phyloP scores from a whole-genome alignment of 345 rosid species.

The Aegle marmelos region DNA sequence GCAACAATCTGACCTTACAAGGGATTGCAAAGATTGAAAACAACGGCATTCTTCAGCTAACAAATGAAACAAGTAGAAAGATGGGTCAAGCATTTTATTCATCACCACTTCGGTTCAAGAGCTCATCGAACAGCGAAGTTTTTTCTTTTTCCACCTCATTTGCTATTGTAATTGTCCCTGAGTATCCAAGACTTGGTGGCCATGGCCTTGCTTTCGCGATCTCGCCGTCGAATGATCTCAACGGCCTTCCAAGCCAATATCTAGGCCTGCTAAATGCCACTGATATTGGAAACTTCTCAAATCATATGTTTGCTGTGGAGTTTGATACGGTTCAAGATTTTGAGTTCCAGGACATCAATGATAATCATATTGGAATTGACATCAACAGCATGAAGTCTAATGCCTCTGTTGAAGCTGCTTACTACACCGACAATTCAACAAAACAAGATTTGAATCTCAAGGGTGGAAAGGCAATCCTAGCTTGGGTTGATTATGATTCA shows the following conservation, averaged over 20 bases:
- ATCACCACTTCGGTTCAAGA: constrained; percentile 58
- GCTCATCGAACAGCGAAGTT: constrained; percentile 36
- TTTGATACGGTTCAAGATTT: constrained; percentile 74
- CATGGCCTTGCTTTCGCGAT: constrained; percentile 86
- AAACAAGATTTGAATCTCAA: constrained; percentile 51
- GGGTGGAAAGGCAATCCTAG: constrained; percentile 56
- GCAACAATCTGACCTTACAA: constrained; percentile 39
- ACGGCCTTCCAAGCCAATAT: constrained; percentile 66
- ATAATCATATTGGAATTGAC: constrained; percentile 86
- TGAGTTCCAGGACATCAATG: constrained; percentile 68
- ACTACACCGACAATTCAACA: constrained; percentile 29
- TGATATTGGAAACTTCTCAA: constrained; percentile 53
- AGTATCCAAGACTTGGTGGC: constrained; percentile 68
- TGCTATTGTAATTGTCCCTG: constrained; percentile 64
- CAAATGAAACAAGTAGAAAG: constrained; percentile 46
- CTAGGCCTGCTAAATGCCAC: constrained; percentile 60
- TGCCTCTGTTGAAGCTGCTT: constrained; percentile 41
- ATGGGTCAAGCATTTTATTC: constrained; percentile 75
- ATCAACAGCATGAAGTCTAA: constrained; percentile 60
- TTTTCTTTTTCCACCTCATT: constrained; percentile 78
- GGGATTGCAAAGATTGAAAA: constrained; percentile 52
- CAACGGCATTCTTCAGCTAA: constrained; percentile 60
- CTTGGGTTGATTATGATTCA: constrained; percentile 84
- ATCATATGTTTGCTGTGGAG: constrained; percentile 72
- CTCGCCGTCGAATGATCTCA: constrained; percentile 40